Evolutionary conservation across 148 eudicot genomes (phyloP).

Genomic region (Bassia scoparia): DNA sequence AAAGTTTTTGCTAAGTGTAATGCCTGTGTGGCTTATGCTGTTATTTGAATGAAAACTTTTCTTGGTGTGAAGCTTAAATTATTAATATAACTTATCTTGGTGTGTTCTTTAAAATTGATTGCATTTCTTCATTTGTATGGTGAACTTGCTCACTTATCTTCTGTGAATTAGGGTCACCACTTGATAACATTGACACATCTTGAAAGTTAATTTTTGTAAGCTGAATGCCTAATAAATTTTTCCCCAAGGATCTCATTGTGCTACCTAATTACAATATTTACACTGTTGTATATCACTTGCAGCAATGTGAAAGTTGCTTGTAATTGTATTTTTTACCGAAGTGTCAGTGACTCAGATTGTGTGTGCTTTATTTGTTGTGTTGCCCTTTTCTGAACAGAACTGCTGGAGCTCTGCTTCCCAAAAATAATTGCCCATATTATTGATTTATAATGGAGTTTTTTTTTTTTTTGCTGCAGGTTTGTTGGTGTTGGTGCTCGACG

Average conservation of each 20-base stretch:
- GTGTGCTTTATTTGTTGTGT: neutral
- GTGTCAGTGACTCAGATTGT: neutral
- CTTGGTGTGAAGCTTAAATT: too few relatives aligned
- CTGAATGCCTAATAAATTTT: neutral
- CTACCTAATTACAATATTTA: neutral
- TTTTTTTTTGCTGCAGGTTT: constrained; percentile 50
- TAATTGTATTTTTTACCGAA: neutral
- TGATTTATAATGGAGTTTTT: neutral
- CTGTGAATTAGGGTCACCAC: neutral
- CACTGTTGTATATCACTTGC: neutral
- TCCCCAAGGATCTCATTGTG: neutral
- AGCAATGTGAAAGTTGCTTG: neutral
- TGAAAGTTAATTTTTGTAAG: neutral
- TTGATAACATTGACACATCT: neutral
- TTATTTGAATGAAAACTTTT: neutral
- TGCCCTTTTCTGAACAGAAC: neutral
- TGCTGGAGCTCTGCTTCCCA: neutral
- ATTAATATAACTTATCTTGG: neutral
- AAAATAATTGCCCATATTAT: neutral
- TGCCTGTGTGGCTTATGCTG: neutral
- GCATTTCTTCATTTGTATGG: neutral
- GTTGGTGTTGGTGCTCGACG: constrained; percentile 99
- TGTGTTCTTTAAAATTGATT: neutral
- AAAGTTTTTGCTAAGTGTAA: neutral
- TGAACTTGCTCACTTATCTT: neutral